These are phyloP conservation scores for Pseudogymnoascus sp. DNA, from an alignment of 2,329 filamentous ascomycete species.

Conservation along the genomic window DNA sequence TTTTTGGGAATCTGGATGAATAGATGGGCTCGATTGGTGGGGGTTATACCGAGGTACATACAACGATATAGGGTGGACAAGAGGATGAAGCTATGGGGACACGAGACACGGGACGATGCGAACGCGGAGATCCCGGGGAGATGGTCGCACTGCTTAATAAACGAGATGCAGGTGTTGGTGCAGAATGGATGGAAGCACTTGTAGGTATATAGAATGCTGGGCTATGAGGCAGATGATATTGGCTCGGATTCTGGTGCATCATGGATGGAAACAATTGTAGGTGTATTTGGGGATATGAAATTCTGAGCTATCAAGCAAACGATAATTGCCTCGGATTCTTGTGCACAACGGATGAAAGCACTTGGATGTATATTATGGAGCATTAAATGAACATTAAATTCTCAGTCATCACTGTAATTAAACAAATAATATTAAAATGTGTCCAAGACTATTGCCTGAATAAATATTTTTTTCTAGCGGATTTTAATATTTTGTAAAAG, in stretches of 20 bases:
- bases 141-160: slow-evolving; percentile 47
- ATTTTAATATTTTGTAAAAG: background rate
- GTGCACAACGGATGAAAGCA: slow-evolving; percentile 30
- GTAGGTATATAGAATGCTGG: background rate
- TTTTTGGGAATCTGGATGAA: slow-evolving; percentile 53
- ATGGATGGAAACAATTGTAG: slow-evolving; percentile 30
- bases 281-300: background rate
- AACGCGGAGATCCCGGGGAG: slow-evolving; percentile 33
- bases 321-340: background rate
- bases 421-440: background rate
- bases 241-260: background rate
- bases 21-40: slow-evolving; percentile 41
- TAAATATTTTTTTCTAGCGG: background rate
- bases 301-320: background rate
- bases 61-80: slow-evolving; percentile 18
- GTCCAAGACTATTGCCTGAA: background rate
- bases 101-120: slow-evolving; percentile 29
- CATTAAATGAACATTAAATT: background rate
- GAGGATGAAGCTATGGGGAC: slow-evolving; percentile 20
- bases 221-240: background rate
- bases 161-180: slow-evolving; percentile 54
- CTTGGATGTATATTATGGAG: background rate
- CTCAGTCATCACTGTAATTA: background rate
- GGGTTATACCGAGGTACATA: slow-evolving; percentile 27
- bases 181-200: slow-evolving; percentile 50